Evolutionary conservation across 768 basidiomycete species (phyloP).

Genomic region (Termitomyces sp.): DNA sequence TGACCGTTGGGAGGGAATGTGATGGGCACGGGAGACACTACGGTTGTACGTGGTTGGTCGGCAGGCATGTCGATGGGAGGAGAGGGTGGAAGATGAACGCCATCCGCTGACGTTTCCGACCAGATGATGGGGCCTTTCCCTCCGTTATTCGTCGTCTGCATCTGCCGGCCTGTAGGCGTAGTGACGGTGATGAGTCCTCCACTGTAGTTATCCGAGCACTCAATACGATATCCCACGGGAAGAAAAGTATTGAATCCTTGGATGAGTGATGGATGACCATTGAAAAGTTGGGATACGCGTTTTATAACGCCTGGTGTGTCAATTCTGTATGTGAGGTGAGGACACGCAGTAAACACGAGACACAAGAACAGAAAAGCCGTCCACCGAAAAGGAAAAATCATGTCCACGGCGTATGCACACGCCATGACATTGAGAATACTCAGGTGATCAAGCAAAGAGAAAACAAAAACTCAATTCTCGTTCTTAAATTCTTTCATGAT

Average conservation of each 20-base stretch:
- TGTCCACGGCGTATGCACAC: background rate
- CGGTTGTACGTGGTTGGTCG: conserved; percentile 5
- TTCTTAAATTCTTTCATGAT: conserved; percentile 99
- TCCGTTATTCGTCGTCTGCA: conserved; percentile 52
- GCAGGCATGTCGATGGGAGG: background rate
- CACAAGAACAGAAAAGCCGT: background rate
- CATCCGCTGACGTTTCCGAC: conserved; percentile 24
- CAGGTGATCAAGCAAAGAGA: background rate
- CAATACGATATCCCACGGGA: conserved; percentile 91
- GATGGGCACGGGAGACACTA: conserved; percentile 31
- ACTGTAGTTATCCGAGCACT: conserved; percentile 69
- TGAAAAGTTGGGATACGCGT: conserved; percentile 91
- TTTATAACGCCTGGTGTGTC: conserved; percentile 97
- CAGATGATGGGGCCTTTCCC: conserved; percentile 35
- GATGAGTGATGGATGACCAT: conserved; percentile 85
- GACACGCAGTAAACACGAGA: background rate
- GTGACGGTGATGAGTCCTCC: conserved; percentile 71
- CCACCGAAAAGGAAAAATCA: background rate
- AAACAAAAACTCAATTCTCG: conserved; percentile 58
- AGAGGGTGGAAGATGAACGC: conserved; percentile 9
- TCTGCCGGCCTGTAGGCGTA: conserved; percentile 64
- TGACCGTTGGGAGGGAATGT: conserved; percentile 34
- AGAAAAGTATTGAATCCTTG: conserved; percentile 99
- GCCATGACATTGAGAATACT: background rate
- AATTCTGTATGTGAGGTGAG: conserved; percentile 51